A percentile compares a stretch with the other conserved stretches of the same genome.
These are phyloP conservation scores for Peribolospora baueri DNA, from an alignment of 768 basidiomycete genomes.

Conservation along the genomic window DNA sequence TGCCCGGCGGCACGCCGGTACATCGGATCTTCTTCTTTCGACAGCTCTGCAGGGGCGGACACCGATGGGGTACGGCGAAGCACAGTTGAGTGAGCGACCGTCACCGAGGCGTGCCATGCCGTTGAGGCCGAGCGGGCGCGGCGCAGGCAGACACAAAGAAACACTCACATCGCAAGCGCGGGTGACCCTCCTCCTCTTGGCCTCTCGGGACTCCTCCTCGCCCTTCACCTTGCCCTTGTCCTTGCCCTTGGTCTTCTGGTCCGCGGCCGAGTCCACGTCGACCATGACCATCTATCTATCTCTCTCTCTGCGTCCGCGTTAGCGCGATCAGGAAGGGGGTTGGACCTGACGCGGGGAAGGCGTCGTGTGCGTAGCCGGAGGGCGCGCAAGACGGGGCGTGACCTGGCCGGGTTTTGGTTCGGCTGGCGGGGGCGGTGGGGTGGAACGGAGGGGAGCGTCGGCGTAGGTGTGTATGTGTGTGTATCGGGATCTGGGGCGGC, in stretches of 20 bases:
- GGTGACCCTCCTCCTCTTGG: too few relatives aligned
- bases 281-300: not conserved
- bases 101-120: too few relatives aligned
- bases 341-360: not conserved
- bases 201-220: not conserved
- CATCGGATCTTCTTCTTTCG: too few relatives aligned
- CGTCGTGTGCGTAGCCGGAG: not conserved
- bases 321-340: too few relatives aligned
- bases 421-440: not conserved
- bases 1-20: too few relatives aligned
- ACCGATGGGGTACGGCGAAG: too few relatives aligned
- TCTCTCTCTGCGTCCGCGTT: not conserved
- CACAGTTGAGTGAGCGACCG: too few relatives aligned
- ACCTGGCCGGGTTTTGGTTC: not conserved
- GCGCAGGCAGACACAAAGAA: too few relatives aligned
- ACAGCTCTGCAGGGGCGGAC: too few relatives aligned
- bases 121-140: too few relatives aligned
- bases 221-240: not conserved
- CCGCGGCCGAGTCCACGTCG: not conserved
- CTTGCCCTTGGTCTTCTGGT: not conserved
- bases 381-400: not conserved
- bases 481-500: not conserved
- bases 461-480: not conserved
- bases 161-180: too few relatives aligned
- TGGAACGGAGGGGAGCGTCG: not conserved